Evolutionary conservation across 2,329 filamentous ascomycete genomes (phyloP), one percentile per base, ranked within the genome.

Genomic region (Taxawa tesnikishii): DNA sequence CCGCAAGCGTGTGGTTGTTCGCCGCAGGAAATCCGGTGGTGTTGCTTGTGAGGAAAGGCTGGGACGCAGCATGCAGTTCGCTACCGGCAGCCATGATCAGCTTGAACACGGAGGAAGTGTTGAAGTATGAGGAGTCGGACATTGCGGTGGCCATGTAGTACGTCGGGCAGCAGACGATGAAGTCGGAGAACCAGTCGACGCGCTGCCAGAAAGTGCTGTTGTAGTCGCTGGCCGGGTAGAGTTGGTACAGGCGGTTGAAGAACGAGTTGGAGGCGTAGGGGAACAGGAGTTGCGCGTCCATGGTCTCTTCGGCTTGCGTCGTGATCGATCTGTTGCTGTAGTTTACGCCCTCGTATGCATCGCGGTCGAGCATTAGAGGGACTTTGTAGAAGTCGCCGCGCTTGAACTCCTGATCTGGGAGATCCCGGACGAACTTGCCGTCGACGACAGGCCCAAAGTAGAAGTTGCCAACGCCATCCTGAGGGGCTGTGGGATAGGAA

Each of bases 81-180:
- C n/a, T n/a, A n/a, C n/a, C n/a, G n/a, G n/a, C n/a, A n/a, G n/a
- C n/a, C n/a, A n/a, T n/a, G n/a, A n/a, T n/a, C n/a, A n/a, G n/a
- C n/a, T n/a, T n/a, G n/a, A n/a, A n/a, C n/a, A n/a, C n/a, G n/a
- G n/a, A n/a, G n/a, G n/a, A n/a, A n/a, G n/a, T n/a, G n/a, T n/a
- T n/a, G n/a, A n/a, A n/a, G n/a, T n/a, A n/a, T n/a, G n/a, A n/a
- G n/a, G n/a, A n/a, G n/a, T n/a, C n/a, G n/a, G 33, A 28, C 35
- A 51, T 53, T 6, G 52, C 53, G 3, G 38, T 42, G 2, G 51
- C 52, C 12, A 53, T 44, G 49, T 50, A 56, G 38, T 54, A 51
- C n/a, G 41, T 43, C 3, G 52, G 52, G 34, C 55, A 59, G 31
- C 47, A 49, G 33, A 58, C 55, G 10, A 56, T 50, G 31, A 51